phyloP scores from a whole-genome alignment of 371 early-diverging fungal genomes.

The Mucor velutinosus region DNA sequence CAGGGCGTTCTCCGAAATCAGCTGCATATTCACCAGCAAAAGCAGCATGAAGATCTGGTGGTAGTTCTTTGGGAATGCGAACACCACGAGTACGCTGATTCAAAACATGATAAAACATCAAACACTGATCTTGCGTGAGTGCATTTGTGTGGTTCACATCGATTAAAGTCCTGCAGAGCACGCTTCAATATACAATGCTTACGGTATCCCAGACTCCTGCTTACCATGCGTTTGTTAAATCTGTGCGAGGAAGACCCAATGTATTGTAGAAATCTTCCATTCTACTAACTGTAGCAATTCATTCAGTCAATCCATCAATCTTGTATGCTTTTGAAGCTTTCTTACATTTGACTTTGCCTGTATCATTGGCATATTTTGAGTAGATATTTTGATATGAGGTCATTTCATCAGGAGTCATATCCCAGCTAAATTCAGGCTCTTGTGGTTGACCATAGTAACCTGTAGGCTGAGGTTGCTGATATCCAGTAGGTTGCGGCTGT shows the following conservation, averaged over 20 bases:
- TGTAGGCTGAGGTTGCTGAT: constrained; percentile 34
- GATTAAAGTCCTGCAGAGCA: constrained; percentile 49
- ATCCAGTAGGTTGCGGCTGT: constrained; percentile 27
- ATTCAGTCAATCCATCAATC: background rate
- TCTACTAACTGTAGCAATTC: constrained; percentile 46
- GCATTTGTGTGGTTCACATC: constrained; percentile 67
- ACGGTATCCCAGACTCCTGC: background rate
- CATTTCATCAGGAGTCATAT: constrained; percentile 71
- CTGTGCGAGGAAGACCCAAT: constrained; percentile 60
- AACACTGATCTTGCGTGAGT: constrained; percentile 65
- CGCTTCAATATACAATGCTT: background rate
- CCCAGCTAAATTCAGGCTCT: constrained; percentile 70
- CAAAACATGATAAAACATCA: constrained; percentile 63
- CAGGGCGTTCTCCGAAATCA: constrained; percentile 53
- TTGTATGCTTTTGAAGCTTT: background rate
- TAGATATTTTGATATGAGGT: constrained; percentile 69
- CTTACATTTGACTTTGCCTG: constrained; percentile 69
- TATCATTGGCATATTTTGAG: constrained; percentile 58
- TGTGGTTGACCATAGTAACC: constrained; percentile 29
- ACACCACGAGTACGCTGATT: constrained; percentile 58
- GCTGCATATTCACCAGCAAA: constrained; percentile 60
- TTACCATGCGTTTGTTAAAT: constrained; percentile 65
- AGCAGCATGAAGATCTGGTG: constrained; percentile 53
- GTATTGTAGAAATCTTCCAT: constrained; percentile 67
- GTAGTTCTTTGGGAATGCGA: constrained; percentile 45